Evolutionary conservation across 257 asterid species (phyloP).

Genomic region (Striga asiatica): DNA sequence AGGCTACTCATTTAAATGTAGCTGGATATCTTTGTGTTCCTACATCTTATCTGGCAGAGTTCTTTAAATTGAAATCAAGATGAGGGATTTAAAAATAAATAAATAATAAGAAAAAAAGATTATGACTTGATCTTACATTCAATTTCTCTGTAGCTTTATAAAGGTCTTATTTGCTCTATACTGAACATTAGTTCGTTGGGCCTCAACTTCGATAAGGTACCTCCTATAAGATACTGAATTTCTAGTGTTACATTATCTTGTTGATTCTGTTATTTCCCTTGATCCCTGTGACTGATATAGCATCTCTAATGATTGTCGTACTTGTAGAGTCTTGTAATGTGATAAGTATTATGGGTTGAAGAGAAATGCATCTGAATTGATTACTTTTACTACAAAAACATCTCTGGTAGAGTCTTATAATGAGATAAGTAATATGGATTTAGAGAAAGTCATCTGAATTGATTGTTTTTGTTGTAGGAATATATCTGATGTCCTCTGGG

Average conservation of each 20-base stretch:
- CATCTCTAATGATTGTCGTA: no score
- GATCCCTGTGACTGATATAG: not conserved
- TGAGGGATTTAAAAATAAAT: not conserved
- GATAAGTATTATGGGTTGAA: not conserved
- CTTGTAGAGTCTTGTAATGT: not conserved
- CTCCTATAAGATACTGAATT: no score
- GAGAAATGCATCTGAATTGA: not conserved
- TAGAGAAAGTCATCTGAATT: not conserved
- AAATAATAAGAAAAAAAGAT: not conserved
- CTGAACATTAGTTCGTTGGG: no score
- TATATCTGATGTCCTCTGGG: conserved; percentile 76
- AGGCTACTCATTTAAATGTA: not conserved
- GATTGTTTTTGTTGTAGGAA: conserved; percentile 41
- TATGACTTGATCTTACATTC: not conserved
- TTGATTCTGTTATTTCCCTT: no score
- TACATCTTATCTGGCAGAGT: not conserved
- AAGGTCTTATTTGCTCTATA: no score
- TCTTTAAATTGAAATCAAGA: not conserved
- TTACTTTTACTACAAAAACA: not conserved
- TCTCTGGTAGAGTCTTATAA: not conserved
- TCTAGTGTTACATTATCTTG: no score
- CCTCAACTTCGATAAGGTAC: no score
- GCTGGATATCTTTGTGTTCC: not conserved
- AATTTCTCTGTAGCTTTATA: no score
- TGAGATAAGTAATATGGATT: not conserved